phyloP scores from a whole-genome alignment of 2,329 filamentous ascomycete species.

The Rhynchosporium graminicola region DNA sequence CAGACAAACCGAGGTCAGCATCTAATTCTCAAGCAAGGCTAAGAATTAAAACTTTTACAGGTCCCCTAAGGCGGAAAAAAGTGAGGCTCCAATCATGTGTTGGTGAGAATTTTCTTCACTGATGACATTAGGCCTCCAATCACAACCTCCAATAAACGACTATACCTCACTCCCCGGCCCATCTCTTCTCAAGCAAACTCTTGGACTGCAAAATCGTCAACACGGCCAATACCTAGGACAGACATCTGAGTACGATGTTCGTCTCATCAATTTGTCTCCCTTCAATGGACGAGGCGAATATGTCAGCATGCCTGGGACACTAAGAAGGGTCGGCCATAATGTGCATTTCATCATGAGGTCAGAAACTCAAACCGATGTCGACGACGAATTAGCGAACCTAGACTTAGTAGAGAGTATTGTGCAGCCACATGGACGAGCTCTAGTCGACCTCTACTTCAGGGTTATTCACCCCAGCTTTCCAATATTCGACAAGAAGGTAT shows the following conservation, averaged over 20 bases:
- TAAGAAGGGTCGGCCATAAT: slow-evolving; percentile 72
- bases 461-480: slow-evolving; percentile 53
- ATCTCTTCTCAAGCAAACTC: slow-evolving; percentile 64
- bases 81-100: slow-evolving; percentile 4
- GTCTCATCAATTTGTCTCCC: slow-evolving; percentile 74
- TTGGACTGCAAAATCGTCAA: slow-evolving; percentile 73
- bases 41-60: slow-evolving; percentile 21
- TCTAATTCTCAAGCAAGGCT: background rate
- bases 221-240: slow-evolving; percentile 80
- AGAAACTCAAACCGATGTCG: slow-evolving; percentile 61
- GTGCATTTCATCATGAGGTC: slow-evolving; percentile 80
- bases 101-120: background rate
- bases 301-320: slow-evolving; percentile 63
- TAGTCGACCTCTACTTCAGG: slow-evolving; percentile 39
- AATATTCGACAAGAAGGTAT: slow-evolving; percentile 59
- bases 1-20: slow-evolving; percentile 31
- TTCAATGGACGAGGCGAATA: slow-evolving; percentile 81
- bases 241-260: slow-evolving; percentile 80
- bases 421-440: slow-evolving; percentile 32
- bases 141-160: slow-evolving; percentile 32
- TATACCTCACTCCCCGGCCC: slow-evolving; percentile 65
- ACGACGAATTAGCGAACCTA: slow-evolving; percentile 34
- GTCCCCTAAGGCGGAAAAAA: slow-evolving; percentile 31
- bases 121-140: slow-evolving; percentile 22
- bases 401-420: slow-evolving; percentile 38